A percentile compares a stretch with the other conserved stretches of the same genome.
Evolutionary conservation across 176 grass and related monocot species (phyloP).

Genomic region (Ensete ventricosum): DNA sequence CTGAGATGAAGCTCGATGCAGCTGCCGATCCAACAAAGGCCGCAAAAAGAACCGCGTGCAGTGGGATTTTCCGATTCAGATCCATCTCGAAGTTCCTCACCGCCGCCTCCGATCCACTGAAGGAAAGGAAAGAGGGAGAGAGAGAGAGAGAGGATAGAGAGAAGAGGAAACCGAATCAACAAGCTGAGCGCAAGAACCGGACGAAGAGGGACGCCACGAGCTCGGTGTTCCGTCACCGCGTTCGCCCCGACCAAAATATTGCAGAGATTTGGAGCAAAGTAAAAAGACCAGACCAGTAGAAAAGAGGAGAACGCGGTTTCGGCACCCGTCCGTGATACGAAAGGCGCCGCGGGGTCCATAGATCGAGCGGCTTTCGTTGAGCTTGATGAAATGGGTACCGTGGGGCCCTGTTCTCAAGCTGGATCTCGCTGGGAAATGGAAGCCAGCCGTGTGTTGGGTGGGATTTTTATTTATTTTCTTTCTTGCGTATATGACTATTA

Average conservation of each 20-base stretch:
- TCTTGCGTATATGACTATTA: too few species aligned
- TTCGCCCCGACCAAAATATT: not conserved
- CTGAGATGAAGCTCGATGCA: slow-evolving; percentile 8
- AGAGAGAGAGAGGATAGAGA: not conserved
- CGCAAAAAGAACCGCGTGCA: not conserved
- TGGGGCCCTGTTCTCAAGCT: too few species aligned
- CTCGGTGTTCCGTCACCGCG: not conserved
- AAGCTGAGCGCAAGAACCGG: not conserved
- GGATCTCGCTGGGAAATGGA: too few species aligned
- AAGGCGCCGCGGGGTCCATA: too few species aligned
- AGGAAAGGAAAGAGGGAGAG: not conserved
- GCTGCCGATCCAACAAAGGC: not conserved
- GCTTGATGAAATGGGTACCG: too few species aligned
- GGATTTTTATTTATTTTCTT: too few species aligned
- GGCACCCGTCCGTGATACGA: too few species aligned
- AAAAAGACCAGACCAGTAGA: not conserved
- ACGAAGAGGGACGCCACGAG: not conserved
- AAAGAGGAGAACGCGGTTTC: not conserved
- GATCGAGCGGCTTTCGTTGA: too few species aligned
- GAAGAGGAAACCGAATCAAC: not conserved
- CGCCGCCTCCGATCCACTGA: not conserved
- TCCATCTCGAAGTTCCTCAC: not conserved
- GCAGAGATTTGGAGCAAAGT: not conserved
- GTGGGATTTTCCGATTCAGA: not conserved
- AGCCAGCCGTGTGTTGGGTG: too few species aligned